Conservation (phyloP, 805 yeast genomes). For the Wickerhamiella nectarea region DNA sequence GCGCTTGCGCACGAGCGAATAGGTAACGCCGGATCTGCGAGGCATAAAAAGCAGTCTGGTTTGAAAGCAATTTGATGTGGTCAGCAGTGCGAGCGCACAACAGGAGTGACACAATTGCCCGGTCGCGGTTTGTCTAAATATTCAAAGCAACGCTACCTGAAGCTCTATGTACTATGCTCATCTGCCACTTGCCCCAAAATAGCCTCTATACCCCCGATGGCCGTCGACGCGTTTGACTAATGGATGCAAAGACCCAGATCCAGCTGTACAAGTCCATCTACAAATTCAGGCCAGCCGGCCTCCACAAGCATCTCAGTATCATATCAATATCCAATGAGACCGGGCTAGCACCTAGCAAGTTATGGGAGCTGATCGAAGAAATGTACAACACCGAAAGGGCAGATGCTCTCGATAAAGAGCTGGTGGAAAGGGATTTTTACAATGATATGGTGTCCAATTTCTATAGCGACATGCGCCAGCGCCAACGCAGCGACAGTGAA, state of each 20-base stretch:
- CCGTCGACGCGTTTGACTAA: neutral
- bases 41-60: slow-evolving; percentile 16
- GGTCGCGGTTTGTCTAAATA: no score
- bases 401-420: slow-evolving; percentile 35
- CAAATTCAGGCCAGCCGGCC: slow-evolving; percentile 56
- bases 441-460: neutral
- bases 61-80: neutral
- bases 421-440: slow-evolving; percentile 2
- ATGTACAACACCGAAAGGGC: slow-evolving; percentile 45
- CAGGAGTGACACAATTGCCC: neutral
- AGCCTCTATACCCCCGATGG: neutral
- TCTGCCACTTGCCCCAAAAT: neutral
- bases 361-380: slow-evolving; percentile 42
- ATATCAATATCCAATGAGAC: slow-evolving; percentile 17
- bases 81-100: neutral
- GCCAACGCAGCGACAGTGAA: slow-evolving; percentile 1
- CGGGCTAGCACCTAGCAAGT: slow-evolving; percentile 34
- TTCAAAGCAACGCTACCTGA: no score
- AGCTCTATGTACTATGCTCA: neutral
- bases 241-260: slow-evolving; percentile 27
- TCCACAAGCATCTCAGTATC: slow-evolving; percentile 28
- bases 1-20: slow-evolving; percentile 27
- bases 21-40: slow-evolving; percentile 22
- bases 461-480: neutral
- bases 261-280: slow-evolving; percentile 47